phyloP scores from a whole-genome alignment of 495 filamentous ascomycete species.

The Aspergillus coremiiformis region DNA sequence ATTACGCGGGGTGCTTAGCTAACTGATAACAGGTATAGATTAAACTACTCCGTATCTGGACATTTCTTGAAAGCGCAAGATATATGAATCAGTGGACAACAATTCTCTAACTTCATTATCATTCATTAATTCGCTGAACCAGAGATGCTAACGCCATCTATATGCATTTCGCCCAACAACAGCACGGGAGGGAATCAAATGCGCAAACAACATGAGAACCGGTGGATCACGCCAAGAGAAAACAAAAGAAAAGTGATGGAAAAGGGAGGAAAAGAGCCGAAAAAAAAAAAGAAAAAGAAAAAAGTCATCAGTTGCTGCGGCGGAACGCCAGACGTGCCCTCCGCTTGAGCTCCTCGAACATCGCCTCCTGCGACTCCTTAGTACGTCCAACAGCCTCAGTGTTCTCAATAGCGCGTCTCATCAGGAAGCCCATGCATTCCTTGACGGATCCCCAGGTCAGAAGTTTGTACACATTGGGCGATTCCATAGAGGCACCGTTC shows the following conservation, averaged over 20 bases:
- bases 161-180: slow-evolving; percentile 12
- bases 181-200: slow-evolving; percentile 9
- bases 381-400: slow-evolving; percentile 78
- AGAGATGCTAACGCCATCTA: slow-evolving; percentile 24
- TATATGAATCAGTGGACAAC: background rate
- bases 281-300: background rate
- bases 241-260: slow-evolving; percentile 1
- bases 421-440: slow-evolving; percentile 90
- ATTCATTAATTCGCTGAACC: slow-evolving; percentile 11
- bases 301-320: slow-evolving; percentile 16
- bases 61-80: background rate
- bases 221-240: slow-evolving; percentile 2
- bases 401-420: slow-evolving; percentile 85
- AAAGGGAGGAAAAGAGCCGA: background rate
- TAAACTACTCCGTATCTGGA: background rate
- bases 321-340: slow-evolving; percentile 44
- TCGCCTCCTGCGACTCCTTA: slow-evolving; percentile 63
- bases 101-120: slow-evolving; percentile 5
- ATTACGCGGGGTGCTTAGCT: background rate
- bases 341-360: slow-evolving; percentile 62
- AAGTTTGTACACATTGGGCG: slow-evolving; percentile 74
- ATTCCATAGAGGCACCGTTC: slow-evolving; percentile 24
- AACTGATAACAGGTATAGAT: no score
- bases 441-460: slow-evolving; percentile 84
- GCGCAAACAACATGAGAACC: background rate